phyloP scores from a whole-genome alignment of 331 rosid genomes.

The Rhamnella rubrinervis region DNA sequence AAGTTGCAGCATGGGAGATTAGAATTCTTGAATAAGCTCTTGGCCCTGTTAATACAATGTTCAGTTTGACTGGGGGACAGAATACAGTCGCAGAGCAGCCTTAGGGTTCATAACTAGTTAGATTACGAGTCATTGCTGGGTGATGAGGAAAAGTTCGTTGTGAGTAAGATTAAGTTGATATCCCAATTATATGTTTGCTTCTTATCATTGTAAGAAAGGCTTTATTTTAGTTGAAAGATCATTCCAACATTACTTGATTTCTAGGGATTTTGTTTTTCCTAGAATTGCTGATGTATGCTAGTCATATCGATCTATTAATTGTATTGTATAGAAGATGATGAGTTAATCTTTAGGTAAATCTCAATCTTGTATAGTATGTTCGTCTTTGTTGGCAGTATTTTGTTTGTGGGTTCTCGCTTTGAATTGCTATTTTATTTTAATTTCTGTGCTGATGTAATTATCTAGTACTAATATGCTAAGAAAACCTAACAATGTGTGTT shows the following conservation, averaged over 20 bases:
- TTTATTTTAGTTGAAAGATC: constrained; percentile 17
- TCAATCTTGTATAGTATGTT: constrained; percentile 18
- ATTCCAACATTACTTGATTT: constrained; percentile 22
- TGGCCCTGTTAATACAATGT: not conserved
- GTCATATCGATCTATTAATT: constrained; percentile 3
- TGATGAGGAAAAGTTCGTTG: constrained; percentile 14
- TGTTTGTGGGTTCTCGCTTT: constrained; percentile 4
- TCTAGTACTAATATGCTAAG: too few species aligned
- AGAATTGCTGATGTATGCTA: constrained; percentile 22
- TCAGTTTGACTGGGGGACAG: constrained; percentile 5
- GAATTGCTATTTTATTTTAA: too few species aligned
- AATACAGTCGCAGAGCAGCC: constrained; percentile 15
- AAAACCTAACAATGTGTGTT: too few species aligned
- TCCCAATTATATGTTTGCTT: constrained; percentile 20
- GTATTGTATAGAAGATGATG: constrained; percentile 2
- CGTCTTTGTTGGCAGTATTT: not conserved
- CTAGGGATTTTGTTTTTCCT: constrained; percentile 11
- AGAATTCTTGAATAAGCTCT: not conserved
- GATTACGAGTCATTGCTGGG: constrained; percentile 20
- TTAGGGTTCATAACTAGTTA: constrained; percentile 13
- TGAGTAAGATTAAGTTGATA: constrained; percentile 20
- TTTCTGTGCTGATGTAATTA: too few species aligned
- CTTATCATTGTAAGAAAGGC: constrained; percentile 33
- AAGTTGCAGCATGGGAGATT: constrained; percentile 4
- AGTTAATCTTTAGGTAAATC: constrained; percentile 8